phyloP scores from a whole-genome alignment of 1,284 basidiomycete genomes.

The Ceratobasidium sp. region DNA sequence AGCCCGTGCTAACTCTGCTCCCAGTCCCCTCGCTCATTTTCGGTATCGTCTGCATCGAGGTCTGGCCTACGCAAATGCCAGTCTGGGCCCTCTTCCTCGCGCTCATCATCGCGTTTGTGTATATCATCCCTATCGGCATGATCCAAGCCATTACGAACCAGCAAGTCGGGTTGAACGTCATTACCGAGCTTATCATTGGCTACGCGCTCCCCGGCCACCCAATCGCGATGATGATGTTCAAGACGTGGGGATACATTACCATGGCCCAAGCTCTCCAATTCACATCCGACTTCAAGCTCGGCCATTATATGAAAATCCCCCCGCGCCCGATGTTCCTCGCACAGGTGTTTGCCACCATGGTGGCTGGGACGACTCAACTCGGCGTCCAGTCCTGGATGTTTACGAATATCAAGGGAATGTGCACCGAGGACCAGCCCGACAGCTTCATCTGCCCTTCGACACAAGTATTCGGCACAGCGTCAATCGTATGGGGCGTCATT shows the following conservation, averaged over 20 bases:
- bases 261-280: slow-evolving; percentile 71
- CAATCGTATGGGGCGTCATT: slow-evolving; percentile 65
- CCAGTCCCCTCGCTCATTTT: slow-evolving; percentile 56
- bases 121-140: slow-evolving; percentile 59
- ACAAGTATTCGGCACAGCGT: slow-evolving; percentile 59
- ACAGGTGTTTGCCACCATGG: slow-evolving; percentile 62
- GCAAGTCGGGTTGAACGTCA: slow-evolving; percentile 58
- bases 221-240: slow-evolving; percentile 75
- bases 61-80: slow-evolving; percentile 75
- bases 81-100: slow-evolving; percentile 66
- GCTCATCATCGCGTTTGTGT: slow-evolving; percentile 56
- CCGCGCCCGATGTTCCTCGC: slow-evolving; percentile 63
- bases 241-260: slow-evolving; percentile 67
- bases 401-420: slow-evolving; percentile 56
- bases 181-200: slow-evolving; percentile 67
- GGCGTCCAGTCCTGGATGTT: slow-evolving; percentile 65
- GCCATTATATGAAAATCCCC: slow-evolving; percentile 67
- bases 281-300: slow-evolving; percentile 63
- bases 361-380: slow-evolving; percentile 61
- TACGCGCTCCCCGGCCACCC: slow-evolving; percentile 67
- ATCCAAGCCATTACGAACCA: slow-evolving; percentile 58
- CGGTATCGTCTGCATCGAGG: slow-evolving; percentile 76
- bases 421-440: slow-evolving; percentile 50
- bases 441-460: slow-evolving; percentile 60
- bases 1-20: slow-evolving; percentile 26